Percentiles rank a stretch among this genome's conserved stretches.
phyloP scores from a whole-genome alignment of 345 rosid genomes.

The Atalantia buxifolia region DNA sequence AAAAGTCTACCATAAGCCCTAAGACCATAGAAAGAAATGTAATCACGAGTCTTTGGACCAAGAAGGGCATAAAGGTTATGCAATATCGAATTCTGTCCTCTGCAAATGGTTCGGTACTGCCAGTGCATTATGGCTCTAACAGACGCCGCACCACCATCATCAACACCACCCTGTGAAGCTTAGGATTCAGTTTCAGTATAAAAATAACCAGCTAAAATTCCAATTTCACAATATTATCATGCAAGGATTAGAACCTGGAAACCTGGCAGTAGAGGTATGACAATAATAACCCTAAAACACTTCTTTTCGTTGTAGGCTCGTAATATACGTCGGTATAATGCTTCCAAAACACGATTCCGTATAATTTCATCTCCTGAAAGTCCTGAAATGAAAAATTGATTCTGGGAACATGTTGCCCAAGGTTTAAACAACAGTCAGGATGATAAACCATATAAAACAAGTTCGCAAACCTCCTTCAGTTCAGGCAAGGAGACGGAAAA shows the following conservation, averaged over 20 bases:
- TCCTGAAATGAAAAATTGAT: constrained; percentile 99
- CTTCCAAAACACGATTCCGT: constrained; percentile 83
- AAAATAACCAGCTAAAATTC: not conserved
- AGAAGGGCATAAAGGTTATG: constrained; percentile 68
- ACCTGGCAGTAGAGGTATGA: constrained; percentile 96
- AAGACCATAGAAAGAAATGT: constrained; percentile 93
- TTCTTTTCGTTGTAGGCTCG: constrained; percentile 84
- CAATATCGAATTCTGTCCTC: constrained; percentile 89
- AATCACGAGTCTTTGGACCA: constrained; percentile 73
- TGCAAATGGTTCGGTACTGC: constrained; percentile 96
- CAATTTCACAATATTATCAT: constrained; percentile 12
- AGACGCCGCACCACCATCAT: constrained; percentile 96
- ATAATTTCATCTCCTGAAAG: constrained; percentile 88
- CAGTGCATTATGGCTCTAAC: constrained; percentile 99
- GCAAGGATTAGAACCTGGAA: constrained; percentile 64
- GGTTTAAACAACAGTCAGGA: constrained; percentile 39
- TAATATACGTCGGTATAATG: constrained; percentile 76
- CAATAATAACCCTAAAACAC: constrained; percentile 81
- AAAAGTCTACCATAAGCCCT: constrained; percentile 82
- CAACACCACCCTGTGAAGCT: constrained; percentile 82
- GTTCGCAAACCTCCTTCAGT: not conserved
- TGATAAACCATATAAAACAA: not conserved
- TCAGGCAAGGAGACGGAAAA: not conserved
- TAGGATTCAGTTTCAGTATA: constrained; percentile 7
- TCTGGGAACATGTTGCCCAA: constrained; percentile 62